Evolutionary conservation across 257 asterid species (phyloP).

Genomic region (Perilla frutescens): DNA sequence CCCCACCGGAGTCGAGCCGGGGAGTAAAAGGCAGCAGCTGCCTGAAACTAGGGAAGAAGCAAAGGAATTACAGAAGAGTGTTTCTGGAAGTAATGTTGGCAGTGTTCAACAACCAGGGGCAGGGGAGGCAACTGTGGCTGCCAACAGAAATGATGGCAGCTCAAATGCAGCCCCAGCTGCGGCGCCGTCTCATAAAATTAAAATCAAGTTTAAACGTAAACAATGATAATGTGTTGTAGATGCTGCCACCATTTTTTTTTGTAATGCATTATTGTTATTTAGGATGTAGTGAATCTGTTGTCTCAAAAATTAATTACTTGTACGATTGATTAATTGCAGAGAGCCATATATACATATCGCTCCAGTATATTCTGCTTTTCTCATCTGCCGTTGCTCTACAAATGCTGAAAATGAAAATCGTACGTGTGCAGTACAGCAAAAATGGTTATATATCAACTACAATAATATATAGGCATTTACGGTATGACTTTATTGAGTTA

Average conservation of each 20-base stretch:
- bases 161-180: slow-evolving; percentile 45
- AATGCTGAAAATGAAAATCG: too few relatives aligned
- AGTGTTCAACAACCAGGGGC: slow-evolving; percentile 31
- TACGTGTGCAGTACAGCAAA: too few relatives aligned
- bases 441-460: too few relatives aligned
- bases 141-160: slow-evolving; percentile 46
- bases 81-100: slow-evolving; percentile 33
- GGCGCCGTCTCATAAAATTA: slow-evolving; percentile 63
- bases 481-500: too few relatives aligned
- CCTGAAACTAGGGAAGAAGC: slow-evolving; percentile 36
- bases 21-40: slow-evolving; percentile 28
- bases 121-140: slow-evolving; percentile 48
- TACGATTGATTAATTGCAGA: not conserved
- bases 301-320: not conserved
- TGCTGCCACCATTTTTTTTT: not conserved
- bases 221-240: slow-evolving; percentile 27
- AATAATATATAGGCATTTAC: too few relatives aligned
- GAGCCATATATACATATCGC: slow-evolving; percentile 11
- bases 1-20: slow-evolving; percentile 28
- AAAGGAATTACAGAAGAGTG: slow-evolving; percentile 30
- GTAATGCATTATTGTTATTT: slow-evolving; percentile 6
- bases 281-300: slow-evolving; percentile 1
- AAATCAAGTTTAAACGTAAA: slow-evolving; percentile 78
- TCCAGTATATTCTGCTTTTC: not conserved
- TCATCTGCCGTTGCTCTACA: too few relatives aligned